Evolutionary conservation across 129 eudicot genomes (phyloP).

Genomic region (Tagetes erecta): DNA sequence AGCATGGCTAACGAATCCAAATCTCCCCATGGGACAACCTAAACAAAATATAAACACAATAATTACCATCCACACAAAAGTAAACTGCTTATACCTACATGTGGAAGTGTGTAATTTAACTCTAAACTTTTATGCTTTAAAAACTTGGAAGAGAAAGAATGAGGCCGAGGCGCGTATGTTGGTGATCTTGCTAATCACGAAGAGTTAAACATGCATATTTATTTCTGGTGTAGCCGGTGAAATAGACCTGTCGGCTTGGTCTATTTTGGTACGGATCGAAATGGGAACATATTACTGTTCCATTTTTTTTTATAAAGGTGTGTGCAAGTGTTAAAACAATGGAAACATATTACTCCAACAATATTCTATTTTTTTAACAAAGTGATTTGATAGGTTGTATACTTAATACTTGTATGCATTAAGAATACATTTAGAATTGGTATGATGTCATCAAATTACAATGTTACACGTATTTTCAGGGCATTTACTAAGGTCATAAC

Average conservation of each 20-base stretch:
- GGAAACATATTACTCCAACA: not conserved
- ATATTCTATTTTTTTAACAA: not conserved
- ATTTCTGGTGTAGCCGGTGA: not conserved
- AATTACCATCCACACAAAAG: not conserved
- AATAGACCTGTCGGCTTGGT: not conserved
- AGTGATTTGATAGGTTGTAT: not conserved
- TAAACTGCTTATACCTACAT: not conserved
- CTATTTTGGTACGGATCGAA: not conserved
- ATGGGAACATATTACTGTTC: not conserved
- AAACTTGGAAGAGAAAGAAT: not conserved
- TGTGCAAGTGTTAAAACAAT: not conserved
- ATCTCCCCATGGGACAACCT: constrained; percentile 99
- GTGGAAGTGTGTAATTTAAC: not conserved
- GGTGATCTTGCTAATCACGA: not conserved
- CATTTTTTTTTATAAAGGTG: not conserved
- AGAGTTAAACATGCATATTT: constrained; percentile 7
- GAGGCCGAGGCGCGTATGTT: not conserved
- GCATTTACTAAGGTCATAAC: constrained; percentile 9
- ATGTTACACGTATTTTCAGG: constrained; percentile 4
- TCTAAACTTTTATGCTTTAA: not conserved
- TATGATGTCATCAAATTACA: constrained; percentile 6
- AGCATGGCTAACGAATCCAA: constrained; percentile 98
- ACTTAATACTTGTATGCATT: not conserved
- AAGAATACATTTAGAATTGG: constrained; percentile 15
- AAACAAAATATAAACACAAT: not conserved